Evolutionary conservation across 1,284 basidiomycete species (phyloP).

Genomic region (Cronartium ribicola): DNA sequence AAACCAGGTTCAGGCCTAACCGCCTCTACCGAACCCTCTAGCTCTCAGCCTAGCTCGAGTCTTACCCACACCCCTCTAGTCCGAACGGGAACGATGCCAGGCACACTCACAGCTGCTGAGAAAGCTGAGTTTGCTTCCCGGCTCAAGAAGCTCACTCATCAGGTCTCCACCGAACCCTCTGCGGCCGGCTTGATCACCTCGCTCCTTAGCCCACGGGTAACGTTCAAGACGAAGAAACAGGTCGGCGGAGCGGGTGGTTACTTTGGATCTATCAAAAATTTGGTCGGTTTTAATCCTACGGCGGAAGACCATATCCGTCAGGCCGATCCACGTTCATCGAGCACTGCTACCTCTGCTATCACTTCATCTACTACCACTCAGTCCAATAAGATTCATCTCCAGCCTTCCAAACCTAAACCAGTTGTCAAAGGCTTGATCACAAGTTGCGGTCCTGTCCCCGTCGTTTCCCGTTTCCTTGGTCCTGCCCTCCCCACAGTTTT

Average conservation of each 20-base stretch:
- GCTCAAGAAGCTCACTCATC: conserved; percentile 11
- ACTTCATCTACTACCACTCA: not conserved
- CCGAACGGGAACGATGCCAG: not conserved
- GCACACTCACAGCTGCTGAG: conserved; percentile 1
- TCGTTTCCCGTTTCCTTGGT: conserved; percentile 19
- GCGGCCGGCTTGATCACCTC: conserved; percentile 13
- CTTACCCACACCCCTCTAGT: not conserved
- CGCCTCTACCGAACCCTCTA: not conserved
- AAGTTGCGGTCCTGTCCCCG: conserved; percentile 16
- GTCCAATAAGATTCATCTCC: not conserved
- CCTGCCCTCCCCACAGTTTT: not conserved
- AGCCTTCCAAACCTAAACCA: conserved; percentile 9
- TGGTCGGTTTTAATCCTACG: conserved; percentile 12
- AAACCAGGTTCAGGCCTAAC: not conserved
- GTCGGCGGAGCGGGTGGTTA: conserved; percentile 8
- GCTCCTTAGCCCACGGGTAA: conserved; percentile 29
- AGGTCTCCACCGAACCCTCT: not conserved
- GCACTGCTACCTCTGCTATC: not conserved
- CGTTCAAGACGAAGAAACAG: conserved; percentile 17
- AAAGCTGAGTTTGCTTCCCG: conserved; percentile 16
- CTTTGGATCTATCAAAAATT: conserved; percentile 30
- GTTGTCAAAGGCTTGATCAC: conserved; percentile 21
- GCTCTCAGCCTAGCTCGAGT: not conserved
- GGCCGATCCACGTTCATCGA: not conserved
- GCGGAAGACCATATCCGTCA: not conserved